A percentile compares a stretch with the other conserved stretches of the same genome.
Evolutionary conservation across 2,329 filamentous ascomycete genomes (phyloP).

Genomic region (Xylariomycetidae sp.): DNA sequence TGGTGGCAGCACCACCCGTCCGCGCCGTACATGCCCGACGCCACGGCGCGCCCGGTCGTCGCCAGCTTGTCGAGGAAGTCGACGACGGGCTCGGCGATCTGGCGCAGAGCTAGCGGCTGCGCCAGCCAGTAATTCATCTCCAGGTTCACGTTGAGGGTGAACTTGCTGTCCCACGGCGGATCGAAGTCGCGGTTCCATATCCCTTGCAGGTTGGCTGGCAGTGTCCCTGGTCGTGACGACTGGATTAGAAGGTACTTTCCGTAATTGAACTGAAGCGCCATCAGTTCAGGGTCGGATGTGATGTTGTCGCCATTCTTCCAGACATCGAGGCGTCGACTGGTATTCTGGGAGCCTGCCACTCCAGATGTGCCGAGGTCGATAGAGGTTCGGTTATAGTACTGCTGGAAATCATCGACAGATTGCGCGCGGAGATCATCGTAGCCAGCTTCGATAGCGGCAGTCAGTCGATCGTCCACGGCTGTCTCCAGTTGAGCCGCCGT

Average conservation of each 20-base stretch:
- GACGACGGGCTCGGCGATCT: conserved; percentile 1
- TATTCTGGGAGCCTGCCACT: background rate
- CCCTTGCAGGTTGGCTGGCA: conserved; percentile 30
- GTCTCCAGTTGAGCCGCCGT: background rate
- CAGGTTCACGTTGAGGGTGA: conserved; percentile 1
- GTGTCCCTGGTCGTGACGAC: conserved; percentile 15
- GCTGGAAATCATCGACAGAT: conserved; percentile 1
- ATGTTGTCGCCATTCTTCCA: background rate
- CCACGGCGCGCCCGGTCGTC: background rate
- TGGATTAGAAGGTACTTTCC: conserved; percentile 27
- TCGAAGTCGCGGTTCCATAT: conserved; percentile 27
- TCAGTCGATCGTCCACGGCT: background rate
- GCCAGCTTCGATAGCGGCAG: background rate
- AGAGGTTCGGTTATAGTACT: conserved; percentile 1
- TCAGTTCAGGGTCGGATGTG: conserved; percentile 15
- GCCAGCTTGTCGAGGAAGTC: conserved; percentile 3
- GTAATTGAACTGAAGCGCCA: conserved; percentile 26
- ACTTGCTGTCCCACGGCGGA: conserved; percentile 8
- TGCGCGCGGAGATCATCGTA: background rate
- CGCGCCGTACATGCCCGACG: conserved; percentile 2
- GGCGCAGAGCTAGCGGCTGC: conserved; percentile 1
- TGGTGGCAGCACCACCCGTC: conserved; percentile 1
- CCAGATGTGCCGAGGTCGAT: conserved; percentile 1
- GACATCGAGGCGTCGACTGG: background rate
- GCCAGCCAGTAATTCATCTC: conserved; percentile 2